phyloP scores from a whole-genome alignment of 257 asterid species.

The Plantago ovata region DNA sequence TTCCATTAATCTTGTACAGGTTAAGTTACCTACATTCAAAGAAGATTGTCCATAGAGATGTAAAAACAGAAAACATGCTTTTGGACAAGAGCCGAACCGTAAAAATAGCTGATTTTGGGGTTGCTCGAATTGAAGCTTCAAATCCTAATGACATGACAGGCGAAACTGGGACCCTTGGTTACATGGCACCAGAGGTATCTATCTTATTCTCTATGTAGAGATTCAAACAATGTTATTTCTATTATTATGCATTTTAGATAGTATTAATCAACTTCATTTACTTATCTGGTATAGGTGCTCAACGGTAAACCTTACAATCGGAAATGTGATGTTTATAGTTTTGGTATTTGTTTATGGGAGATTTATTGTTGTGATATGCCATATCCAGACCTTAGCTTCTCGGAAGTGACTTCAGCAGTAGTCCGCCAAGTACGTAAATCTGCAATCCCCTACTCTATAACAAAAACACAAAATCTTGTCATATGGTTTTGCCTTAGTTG shows the following conservation, averaged over 20 bases:
- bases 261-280: not conserved
- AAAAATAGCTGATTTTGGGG: constrained; percentile 91
- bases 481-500: not conserved
- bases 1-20: constrained; percentile 25
- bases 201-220: not conserved
- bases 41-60: constrained; percentile 85
- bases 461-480: too few species aligned
- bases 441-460: not conserved
- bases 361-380: constrained; percentile 95
- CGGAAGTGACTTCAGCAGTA: constrained; percentile 83
- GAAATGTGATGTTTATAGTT: constrained; percentile 88
- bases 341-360: constrained; percentile 94
- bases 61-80: constrained; percentile 88
- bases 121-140: constrained; percentile 88
- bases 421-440: constrained; percentile 60
- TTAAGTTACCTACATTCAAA: constrained; percentile 73
- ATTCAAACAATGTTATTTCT: too few species aligned
- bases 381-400: constrained; percentile 82
- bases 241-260: not conserved
- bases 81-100: constrained; percentile 63
- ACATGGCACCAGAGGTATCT: constrained; percentile 94
- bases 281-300: constrained; percentile 48
- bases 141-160: constrained; percentile 96
- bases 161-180: constrained; percentile 91
- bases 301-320: constrained; percentile 80